These are phyloP conservation scores for Plasmodium malariae DNA, from an alignment of 169 alveolate species.

Conservation along the genomic window DNA sequence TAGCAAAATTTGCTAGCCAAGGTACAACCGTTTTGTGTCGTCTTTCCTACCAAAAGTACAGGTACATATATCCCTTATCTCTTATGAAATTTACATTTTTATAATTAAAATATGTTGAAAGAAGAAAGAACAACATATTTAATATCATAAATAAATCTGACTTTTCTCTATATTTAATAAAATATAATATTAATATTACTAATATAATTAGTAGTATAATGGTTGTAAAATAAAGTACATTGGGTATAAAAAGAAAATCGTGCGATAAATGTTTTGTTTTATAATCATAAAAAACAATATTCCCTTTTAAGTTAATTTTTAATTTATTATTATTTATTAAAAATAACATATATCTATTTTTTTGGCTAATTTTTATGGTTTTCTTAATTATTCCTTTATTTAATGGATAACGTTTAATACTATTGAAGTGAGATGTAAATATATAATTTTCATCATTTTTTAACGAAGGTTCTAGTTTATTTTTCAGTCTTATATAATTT, in stretches of 20 bases:
- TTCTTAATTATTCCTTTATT: slow-evolving; percentile 48
- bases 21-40: background rate
- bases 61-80: slow-evolving; percentile 59
- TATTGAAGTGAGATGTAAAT: slow-evolving; percentile 70
- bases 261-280: slow-evolving; percentile 64
- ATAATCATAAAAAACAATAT: slow-evolving; percentile 67
- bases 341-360: slow-evolving; percentile 70
- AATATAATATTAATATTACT: slow-evolving; percentile 15
- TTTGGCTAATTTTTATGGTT: slow-evolving; percentile 47
- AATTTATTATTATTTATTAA: slow-evolving; percentile 54
- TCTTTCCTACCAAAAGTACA: slow-evolving; percentile 30
- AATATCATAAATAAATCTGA: slow-evolving; percentile 62
- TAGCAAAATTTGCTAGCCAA: background rate
- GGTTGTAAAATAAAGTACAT: slow-evolving; percentile 29
- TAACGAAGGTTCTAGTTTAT: slow-evolving; percentile 58
- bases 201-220: slow-evolving; percentile 16
- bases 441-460: slow-evolving; percentile 59
- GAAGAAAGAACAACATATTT: slow-evolving; percentile 52
- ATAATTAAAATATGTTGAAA: slow-evolving; percentile 61
- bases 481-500: slow-evolving; percentile 54
- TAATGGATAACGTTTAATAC: slow-evolving; percentile 68
- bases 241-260: slow-evolving; percentile 57
- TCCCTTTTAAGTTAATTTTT: slow-evolving; percentile 49
- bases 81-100: slow-evolving; percentile 59
- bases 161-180: slow-evolving; percentile 36